These are phyloP conservation scores for Ophiostoma triangulosporum DNA, from an alignment of 2,329 filamentous ascomycete species.

Conservation along the genomic window DNA sequence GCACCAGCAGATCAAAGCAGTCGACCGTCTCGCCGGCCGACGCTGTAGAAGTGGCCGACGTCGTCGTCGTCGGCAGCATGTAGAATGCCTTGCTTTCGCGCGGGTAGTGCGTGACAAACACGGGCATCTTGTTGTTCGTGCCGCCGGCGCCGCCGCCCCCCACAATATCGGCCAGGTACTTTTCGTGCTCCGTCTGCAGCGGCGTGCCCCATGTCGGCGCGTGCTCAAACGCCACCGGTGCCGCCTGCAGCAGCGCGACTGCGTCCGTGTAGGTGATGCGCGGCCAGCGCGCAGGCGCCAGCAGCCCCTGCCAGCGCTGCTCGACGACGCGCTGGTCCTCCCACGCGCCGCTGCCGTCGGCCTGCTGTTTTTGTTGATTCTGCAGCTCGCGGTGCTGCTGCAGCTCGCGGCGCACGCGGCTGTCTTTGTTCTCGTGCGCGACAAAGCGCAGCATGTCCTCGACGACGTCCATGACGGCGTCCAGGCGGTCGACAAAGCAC, in stretches of 20 bases:
- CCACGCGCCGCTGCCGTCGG: not conserved
- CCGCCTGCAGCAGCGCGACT: constrained; percentile 53
- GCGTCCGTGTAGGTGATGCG: constrained; percentile 74
- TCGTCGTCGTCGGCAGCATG: constrained; percentile 33
- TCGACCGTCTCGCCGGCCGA: constrained; percentile 49
- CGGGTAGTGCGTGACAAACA: constrained; percentile 94
- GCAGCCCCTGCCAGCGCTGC: constrained; percentile 59
- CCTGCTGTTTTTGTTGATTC: not conserved
- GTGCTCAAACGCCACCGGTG: constrained; percentile 46
- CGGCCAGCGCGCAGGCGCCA: constrained; percentile 47
- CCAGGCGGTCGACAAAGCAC: constrained; percentile 59
- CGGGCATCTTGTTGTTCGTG: constrained; percentile 41
- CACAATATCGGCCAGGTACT: constrained; percentile 57
- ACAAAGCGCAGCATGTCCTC: constrained; percentile 60
- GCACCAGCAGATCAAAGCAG: constrained; percentile 82
- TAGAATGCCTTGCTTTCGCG: constrained; percentile 80
- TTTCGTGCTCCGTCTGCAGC: constrained; percentile 86
- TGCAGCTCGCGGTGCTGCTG: constrained; percentile 29
- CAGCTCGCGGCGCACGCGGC: constrained; percentile 33
- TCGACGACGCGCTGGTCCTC: constrained; percentile 31
- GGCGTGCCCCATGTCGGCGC: constrained; percentile 55
- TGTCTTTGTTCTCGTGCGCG: constrained; percentile 25
- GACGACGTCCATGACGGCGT: constrained; percentile 62
- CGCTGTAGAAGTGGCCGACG: too few relatives aligned
- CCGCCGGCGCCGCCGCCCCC: constrained; percentile 23